These are phyloP conservation scores for Solanum hybrid DNA, from an alignment of 305 asterid species.

Conservation along the genomic window DNA sequence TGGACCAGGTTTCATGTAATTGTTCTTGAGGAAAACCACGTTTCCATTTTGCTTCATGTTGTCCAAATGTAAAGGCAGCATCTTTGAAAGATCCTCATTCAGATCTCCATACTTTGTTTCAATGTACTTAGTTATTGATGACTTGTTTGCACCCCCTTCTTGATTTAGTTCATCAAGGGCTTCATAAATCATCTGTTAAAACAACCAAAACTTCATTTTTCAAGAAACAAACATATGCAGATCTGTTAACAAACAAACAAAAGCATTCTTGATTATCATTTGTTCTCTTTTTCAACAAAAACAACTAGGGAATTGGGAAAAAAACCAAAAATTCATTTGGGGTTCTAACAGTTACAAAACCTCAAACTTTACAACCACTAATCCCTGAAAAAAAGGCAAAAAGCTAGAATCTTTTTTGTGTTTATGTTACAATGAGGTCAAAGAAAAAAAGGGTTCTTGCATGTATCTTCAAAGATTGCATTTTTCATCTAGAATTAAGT, in stretches of 20 bases:
- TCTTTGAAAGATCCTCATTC: conserved; percentile 42
- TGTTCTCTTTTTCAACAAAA: neutral
- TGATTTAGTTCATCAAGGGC: conserved; percentile 41
- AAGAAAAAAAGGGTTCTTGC: neutral
- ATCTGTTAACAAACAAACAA: neutral
- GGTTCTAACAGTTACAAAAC: neutral
- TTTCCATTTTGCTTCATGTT: conserved; percentile 53
- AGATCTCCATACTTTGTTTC: conserved; percentile 64
- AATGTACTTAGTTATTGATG: conserved; percentile 46
- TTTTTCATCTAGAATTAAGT: neutral
- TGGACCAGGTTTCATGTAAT: conserved; percentile 46
- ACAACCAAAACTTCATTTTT: neutral
- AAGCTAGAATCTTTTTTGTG: neutral
- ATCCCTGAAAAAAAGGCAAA: neutral
- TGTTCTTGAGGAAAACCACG: conserved; percentile 44
- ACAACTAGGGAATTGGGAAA: neutral
- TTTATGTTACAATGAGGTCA: neutral
- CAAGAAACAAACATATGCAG: neutral
- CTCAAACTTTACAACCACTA: neutral
- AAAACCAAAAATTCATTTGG: neutral
- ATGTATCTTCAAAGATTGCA: neutral
- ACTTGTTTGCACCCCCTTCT: conserved; percentile 51
- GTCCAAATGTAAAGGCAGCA: conserved; percentile 38
- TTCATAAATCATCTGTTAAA: conserved; percentile 55
- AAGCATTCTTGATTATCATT: neutral